Percentiles rank a stretch among this genome's conserved stretches.
Evolutionary conservation across 106 monocot genomes (phyloP).

Genomic region (Triglochin maritima): DNA sequence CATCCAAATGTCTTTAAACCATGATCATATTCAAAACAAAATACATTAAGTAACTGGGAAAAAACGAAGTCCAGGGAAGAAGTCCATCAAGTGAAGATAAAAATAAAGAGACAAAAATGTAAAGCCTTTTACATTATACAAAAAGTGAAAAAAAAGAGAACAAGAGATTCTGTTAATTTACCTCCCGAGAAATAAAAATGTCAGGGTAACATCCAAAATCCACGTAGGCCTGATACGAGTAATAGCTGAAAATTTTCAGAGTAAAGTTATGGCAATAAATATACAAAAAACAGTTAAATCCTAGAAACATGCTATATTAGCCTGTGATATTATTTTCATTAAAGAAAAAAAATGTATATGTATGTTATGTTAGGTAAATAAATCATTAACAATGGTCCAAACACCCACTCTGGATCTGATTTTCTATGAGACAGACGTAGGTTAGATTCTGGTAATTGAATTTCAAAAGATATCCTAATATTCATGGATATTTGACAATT

Average conservation of each 20-base stretch:
- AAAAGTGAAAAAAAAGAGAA: neutral
- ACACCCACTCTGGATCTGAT: no score
- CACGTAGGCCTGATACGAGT: constrained; percentile 72
- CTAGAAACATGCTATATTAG: no score
- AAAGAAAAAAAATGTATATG: no score
- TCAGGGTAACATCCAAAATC: constrained; percentile 80
- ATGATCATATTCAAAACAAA: neutral
- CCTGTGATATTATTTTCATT: no score
- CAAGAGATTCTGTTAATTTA: constrained; percentile 17
- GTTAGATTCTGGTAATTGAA: no score
- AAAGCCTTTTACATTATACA: neutral
- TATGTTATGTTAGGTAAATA: no score
- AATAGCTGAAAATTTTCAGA: constrained; percentile 56
- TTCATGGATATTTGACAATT: no score
- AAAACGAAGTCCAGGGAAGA: neutral
- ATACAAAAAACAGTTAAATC: no score
- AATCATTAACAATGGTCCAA: no score
- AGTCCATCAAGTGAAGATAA: neutral
- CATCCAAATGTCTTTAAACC: constrained; percentile 76
- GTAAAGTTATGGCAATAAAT: neutral
- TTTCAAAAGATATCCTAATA: no score
- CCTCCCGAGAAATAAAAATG: constrained; percentile 90
- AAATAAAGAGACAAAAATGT: neutral
- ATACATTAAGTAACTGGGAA: neutral
- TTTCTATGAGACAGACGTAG: no score